A percentile compares a stretch with the other conserved stretches of the same genome.
These are phyloP conservation scores for Fraxinus angustifolia DNA, from an alignment of 305 asterid species.

Conservation along the genomic window DNA sequence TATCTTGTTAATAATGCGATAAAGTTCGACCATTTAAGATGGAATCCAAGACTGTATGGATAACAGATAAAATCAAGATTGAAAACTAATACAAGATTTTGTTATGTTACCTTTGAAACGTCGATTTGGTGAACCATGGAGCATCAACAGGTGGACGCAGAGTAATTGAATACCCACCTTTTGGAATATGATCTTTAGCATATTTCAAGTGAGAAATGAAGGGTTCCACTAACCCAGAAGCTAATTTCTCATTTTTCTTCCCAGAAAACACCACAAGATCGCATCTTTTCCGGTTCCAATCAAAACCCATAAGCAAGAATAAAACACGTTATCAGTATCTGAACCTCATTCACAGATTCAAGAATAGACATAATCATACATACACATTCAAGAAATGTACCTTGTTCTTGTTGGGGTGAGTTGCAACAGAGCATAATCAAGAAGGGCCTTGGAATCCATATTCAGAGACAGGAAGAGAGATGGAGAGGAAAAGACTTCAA, in stretches of 20 bases:
- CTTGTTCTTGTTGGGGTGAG: conserved; percentile 90
- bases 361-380: conserved; percentile 5
- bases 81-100: neutral
- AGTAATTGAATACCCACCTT: conserved; percentile 81
- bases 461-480: conserved; percentile 16
- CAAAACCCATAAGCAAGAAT: conserved; percentile 24
- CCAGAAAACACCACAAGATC: conserved; percentile 81
- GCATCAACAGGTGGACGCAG: conserved; percentile 55
- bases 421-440: conserved; percentile 73
- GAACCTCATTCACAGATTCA: neutral
- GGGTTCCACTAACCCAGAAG: conserved; percentile 85
- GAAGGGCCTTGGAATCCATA: conserved; percentile 58
- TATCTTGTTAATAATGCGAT: neutral
- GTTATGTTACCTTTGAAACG: conserved; percentile 59
- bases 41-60: neutral
- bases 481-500: neutral
- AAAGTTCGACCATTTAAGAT: neutral
- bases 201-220: conserved; percentile 72
- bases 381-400: conserved; percentile 25
- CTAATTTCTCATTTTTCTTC: conserved; percentile 66
- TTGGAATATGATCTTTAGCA: conserved; percentile 76
- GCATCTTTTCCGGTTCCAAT: conserved; percentile 44
- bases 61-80: neutral
- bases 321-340: conserved; percentile 27
- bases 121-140: conserved; percentile 77